Percentiles rank a stretch among this genome's conserved stretches.
phyloP scores from a whole-genome alignment of 768 basidiomycete species.

The Trametes meyenii region DNA sequence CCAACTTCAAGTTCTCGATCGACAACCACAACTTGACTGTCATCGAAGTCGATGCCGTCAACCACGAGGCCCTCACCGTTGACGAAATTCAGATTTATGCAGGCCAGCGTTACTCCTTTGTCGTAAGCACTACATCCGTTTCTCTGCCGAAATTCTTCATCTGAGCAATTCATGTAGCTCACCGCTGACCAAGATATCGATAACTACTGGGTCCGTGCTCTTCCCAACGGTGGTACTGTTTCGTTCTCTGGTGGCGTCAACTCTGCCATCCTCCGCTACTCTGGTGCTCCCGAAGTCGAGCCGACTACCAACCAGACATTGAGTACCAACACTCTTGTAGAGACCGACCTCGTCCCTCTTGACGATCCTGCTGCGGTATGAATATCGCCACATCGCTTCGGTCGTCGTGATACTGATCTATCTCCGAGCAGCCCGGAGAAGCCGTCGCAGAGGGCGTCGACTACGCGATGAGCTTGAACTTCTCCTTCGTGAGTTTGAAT shows the following conservation, averaged over 20 bases:
- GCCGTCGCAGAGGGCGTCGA: slow-evolving; percentile 27
- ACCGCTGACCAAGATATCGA: slow-evolving; percentile 45
- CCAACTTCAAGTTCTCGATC: slow-evolving; percentile 47
- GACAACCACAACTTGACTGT: slow-evolving; percentile 49
- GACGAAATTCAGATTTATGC: slow-evolving; percentile 25
- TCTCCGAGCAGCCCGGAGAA: slow-evolving; percentile 25
- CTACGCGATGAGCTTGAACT: slow-evolving; percentile 18
- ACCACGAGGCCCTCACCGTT: slow-evolving; percentile 42
- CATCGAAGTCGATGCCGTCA: slow-evolving; percentile 55
- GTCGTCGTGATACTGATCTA: too few species aligned
- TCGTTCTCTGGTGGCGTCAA: slow-evolving; percentile 40
- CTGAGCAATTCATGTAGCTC: too few species aligned
- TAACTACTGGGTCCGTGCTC: slow-evolving; percentile 61
- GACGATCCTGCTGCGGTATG: slow-evolving; percentile 25
- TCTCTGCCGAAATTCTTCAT: too few species aligned
- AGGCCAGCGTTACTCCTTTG: slow-evolving; percentile 26
- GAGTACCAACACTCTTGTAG: slow-evolving; percentile 38
- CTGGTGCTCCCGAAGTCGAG: slow-evolving; percentile 44
- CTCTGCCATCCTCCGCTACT: slow-evolving; percentile 55
- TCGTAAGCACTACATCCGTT: slow-evolving; percentile 34
- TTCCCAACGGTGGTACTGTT: slow-evolving; percentile 29
- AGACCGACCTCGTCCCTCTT: slow-evolving; percentile 45
- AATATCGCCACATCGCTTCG: background rate
- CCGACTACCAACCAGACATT: slow-evolving; percentile 40
- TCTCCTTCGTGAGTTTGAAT: slow-evolving; percentile 28